Base-by-base conservation (phyloP, 2,329 filamentous ascomycete genomes). In the Talaromyces amestolkiae region DNA sequence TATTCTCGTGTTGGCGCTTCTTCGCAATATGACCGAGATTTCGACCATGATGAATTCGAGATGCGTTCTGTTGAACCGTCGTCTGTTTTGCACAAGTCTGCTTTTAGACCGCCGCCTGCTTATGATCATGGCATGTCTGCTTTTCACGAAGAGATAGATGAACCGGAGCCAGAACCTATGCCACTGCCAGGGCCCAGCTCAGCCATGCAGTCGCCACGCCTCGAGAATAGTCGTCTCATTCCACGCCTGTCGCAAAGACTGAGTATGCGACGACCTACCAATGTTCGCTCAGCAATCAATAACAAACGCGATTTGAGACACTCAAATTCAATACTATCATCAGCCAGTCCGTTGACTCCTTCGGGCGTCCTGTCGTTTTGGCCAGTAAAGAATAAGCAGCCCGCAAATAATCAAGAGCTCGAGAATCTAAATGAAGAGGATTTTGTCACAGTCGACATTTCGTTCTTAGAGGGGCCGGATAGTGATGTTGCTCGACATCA, bases 401-500 rank as follows among this genome's bases (percentile, higher is more conserved):
- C 67, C 31, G 49, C 59, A 27, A 45, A 45, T 41, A 45, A 69
- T 7, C 66, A 69, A 19, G 67, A 68, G 37, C 60, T 67, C 11
- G 67, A 66, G 43, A 64, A 67, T 10, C 22, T 67, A 11, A 61
- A 51, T 24, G 54, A 67, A 33, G 56, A 58, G 11, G 66, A 67
- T 24, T 22, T 61, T 17, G 56, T 58, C 22, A 58, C 54, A 22
- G 68, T 70, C 17, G 69, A 70, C 54, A 69, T 70, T n/a, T 70
- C 69, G 9, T 68, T 67, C 13, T 45, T 70, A 17, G 69, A 70
- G 53, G 69, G 69, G 1, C 68, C 68, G 8, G 59, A 58, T 19
- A 56, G 31, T 11, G 27, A 45, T 10, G 31, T 39, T 49, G 37
- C 31, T 3, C 33, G 53, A 13, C 59, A 43, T 41, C 58, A 66